phyloP scores from a whole-genome alignment of 208 protist species.

The Leishmania mexicana region DNA sequence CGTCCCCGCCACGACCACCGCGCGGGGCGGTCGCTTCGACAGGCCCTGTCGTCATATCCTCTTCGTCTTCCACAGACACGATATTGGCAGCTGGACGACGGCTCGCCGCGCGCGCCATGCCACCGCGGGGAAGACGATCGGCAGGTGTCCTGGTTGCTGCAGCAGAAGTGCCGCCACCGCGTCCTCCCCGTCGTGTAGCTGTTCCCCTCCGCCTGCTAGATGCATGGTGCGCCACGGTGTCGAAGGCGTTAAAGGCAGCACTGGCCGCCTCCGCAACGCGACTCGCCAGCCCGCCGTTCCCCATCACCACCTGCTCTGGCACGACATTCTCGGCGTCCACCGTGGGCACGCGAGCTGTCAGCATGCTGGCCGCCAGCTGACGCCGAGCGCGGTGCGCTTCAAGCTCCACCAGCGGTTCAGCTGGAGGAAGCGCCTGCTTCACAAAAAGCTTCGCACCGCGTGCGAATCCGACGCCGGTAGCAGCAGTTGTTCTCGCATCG shows the following conservation, averaged over 20 bases:
- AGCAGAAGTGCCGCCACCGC: neutral
- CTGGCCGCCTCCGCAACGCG: constrained; percentile 1
- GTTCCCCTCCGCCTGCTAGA: constrained; percentile 38
- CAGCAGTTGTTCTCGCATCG: neutral
- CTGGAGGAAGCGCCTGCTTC: constrained; percentile 37
- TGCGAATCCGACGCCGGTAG: neutral
- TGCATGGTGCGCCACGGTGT: constrained; percentile 48
- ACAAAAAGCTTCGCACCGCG: constrained; percentile 18
- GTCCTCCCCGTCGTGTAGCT: constrained; percentile 11
- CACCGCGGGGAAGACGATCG: neutral
- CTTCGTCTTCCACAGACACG: neutral
- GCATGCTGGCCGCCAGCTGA: constrained; percentile 31
- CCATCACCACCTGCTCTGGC: constrained; percentile 37
- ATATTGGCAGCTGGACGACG: neutral
- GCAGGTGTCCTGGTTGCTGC: neutral
- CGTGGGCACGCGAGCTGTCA: constrained; percentile 38
- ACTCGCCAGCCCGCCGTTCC: neutral
- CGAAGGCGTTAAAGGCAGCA: constrained; percentile 60
- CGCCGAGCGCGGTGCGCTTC: constrained; percentile 23
- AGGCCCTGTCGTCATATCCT: neutral
- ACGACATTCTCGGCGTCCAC: constrained; percentile 59
- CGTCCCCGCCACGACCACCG: neutral
- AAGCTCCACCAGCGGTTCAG: constrained; percentile 44
- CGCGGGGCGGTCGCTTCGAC: no score
- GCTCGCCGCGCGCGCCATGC: neutral